Evolutionary conservation across 75 land plant species (phyloP).

Genomic region (Adiantum capillusveneris): DNA sequence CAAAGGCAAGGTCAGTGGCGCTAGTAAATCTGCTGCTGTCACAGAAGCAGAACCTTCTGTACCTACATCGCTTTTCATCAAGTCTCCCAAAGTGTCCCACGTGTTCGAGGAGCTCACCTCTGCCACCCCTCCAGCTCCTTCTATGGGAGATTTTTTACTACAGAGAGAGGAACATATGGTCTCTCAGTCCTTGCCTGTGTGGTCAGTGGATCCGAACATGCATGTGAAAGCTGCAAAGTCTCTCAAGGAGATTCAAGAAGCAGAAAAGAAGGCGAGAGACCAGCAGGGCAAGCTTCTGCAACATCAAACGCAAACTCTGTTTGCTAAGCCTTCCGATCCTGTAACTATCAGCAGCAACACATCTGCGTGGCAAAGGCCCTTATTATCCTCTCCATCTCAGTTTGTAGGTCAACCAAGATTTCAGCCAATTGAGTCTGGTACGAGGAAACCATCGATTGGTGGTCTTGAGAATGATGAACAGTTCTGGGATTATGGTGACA

Average conservation of each 20-base stretch:
- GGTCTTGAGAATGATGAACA: neutral
- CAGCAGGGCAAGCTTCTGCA: no score
- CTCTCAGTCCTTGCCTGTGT: conserved; percentile 51
- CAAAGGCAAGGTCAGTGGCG: conserved; percentile 44
- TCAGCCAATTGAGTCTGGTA: neutral
- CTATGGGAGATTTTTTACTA: conserved; percentile 74
- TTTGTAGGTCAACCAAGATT: conserved; percentile 33
- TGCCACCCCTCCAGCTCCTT: conserved; percentile 71
- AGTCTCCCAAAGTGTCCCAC: neutral
- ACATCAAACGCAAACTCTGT: conserved; percentile 3
- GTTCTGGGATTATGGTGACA: neutral
- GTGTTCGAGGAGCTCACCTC: neutral
- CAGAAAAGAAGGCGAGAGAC: conserved; percentile 10
- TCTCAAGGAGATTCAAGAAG: conserved; percentile 62
- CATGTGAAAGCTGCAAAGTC: conserved; percentile 45
- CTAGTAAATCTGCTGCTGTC: no score
- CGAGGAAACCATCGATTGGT: no score
- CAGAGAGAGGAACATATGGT: conserved; percentile 52
- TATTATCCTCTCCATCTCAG: conserved; percentile 27
- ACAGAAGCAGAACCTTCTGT: no score
- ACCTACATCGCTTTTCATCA: neutral
- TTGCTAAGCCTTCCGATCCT: conserved; percentile 35
- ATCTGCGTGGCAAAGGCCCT: conserved; percentile 22
- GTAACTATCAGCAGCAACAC: neutral
- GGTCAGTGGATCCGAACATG: conserved; percentile 67